Base-by-base conservation (phyloP, 345 rosid genomes). In the Eucalyptus sideroxylon region DNA sequence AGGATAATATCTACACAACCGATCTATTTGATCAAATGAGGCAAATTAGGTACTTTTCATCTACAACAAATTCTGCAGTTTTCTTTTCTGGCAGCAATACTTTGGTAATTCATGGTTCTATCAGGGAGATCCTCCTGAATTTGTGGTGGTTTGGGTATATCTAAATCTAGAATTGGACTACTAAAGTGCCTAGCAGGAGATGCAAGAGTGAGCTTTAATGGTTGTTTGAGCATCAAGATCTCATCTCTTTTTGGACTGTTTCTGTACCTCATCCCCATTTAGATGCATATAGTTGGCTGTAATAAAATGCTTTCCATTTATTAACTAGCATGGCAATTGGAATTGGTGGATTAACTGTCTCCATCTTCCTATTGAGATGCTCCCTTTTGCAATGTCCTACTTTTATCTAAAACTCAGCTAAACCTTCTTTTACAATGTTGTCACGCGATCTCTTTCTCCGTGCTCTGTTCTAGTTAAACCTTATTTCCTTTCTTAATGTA, bases 11-110 rank as follows among this genome's bases (percentile, higher is more conserved):
- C 21, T 94, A 96, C 42, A 85, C 90, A 6, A 55, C 89, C 6
- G 94, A 93, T 90, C 93, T 96, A 87, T 96, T 96, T 83, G 92
- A 94, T 90, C 92, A 95, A 77, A 91, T 95, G 93, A 93, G 96
- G 91, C 91, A 88, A 67, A 94, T 94, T 91, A 94, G 96, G 98
- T 96, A 91, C 87, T 47, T 86, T 37, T 23, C 2, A 45, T 17
- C 11, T 53, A 30, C 26, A 87, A 16, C 45, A 31, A 47, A 51
- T 51, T 50, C 11, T 50, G 42, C 42, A 53, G 11, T 86, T 27
- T 86, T 86, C 87, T 53, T 50, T 21, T 77, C 47, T 40, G 9
- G 47, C 47, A 21, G 85, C 27, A 77, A 21, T 40, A 37, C 85
- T 77, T 40, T 77, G 16, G 47, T 40, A 77, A 40, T 77, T 77